Evolutionary conservation across 2,329 filamentous ascomycete species (phyloP), one percentile per base, ranked within the genome.

Genomic region (Fusarium fracticaudum): DNA sequence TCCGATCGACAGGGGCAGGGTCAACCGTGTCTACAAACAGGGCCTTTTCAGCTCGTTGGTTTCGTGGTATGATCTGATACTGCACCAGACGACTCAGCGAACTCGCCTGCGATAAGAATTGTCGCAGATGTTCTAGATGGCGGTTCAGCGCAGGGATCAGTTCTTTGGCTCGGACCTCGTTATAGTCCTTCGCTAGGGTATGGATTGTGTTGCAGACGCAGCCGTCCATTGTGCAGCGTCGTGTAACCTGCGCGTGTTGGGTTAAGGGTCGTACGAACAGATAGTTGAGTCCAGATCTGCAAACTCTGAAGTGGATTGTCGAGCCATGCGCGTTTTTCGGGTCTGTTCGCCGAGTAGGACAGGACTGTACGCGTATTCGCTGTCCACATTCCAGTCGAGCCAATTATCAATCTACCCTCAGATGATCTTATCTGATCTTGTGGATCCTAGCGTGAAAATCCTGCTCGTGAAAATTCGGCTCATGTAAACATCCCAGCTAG

Each of bases 41-140:
- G 0, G 76, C 76, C 60, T 80, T 81, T 26, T 44, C 72, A 7
- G 78, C 78, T 18, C 78, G 75, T 51, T 79, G 74, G 37, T 76
- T 79, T 51, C 69, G 78, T 4, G 78, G 71, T 17, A 63, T 74
- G 48, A 81, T 67, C 44, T 74, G 75, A 55, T 78, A 81, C 11
- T 76, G 76, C 18, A 79, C 67, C 33, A 78, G 73, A 44, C 75
- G 77, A 17, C 73, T 60, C 26, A 76, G 66, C 12, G 71, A 48
- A 43, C 76, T 78, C 10, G 77, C 79, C 55, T 75, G 68, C 22
- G 73, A 55, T n/a, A 81, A 65, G 1, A 81, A 69, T 9, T 62
- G 43, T 13, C 71, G 77, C 4, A 80, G 43, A 18, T 69, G 60
- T 22, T 60, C 66, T 8, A 79, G 57, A 44, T 80, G 79, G 20